Base-by-base conservation (phyloP, 1,284 basidiomycete genomes). In the Veloporphyrellus conicus region DNA sequence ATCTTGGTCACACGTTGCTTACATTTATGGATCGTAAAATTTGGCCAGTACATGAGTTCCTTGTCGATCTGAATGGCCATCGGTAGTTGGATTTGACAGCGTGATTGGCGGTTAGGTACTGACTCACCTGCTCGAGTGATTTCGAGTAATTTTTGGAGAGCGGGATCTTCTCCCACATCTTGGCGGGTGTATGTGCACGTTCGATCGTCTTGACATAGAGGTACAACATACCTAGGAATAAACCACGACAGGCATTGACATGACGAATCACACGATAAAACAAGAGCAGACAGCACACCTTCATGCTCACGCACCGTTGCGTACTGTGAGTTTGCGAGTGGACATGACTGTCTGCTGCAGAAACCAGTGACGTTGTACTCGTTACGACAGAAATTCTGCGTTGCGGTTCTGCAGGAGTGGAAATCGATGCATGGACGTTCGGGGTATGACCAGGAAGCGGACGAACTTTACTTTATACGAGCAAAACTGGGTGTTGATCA, bases 191-290 rank as follows among this genome's bases (percentile, higher is more conserved):
- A 68, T 99, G 95, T 11, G 95, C 93, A 48, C 96, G 81, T 70
- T 99, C 96, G 53, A 96, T 93, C 6, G 95, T 99, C 73, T 99
- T 99, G 64, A 97, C 82, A 66, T 92, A 99, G n/a, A 99, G 82
- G 68, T 96, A 99, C 20, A 99, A 70, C 1, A 87, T 74, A 36
- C 94, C 94, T 93, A 25, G 20, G 45, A 11, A 33, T 15, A 19
- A 38, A 20, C 11, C 16, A 31, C 32, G n/a, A n/a, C n/a, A n/a
- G n/a, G n/a, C n/a, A n/a, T n/a, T n/a, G n/a, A n/a, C n/a, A n/a
- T n/a, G n/a, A n/a, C n/a, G 33, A 27, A 38, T 18, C 3, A 22
- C 22, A 36, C 31, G 31, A 16, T 22, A 27, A 25, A 16, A 34
- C 6, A 28, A 41, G 15, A 41, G n/a, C 22, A n/a, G 6, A 42